A percentile compares a stretch with the other conserved stretches of the same genome.
phyloP scores from a whole-genome alignment of 768 basidiomycete genomes.

The Leccinum boreale region DNA sequence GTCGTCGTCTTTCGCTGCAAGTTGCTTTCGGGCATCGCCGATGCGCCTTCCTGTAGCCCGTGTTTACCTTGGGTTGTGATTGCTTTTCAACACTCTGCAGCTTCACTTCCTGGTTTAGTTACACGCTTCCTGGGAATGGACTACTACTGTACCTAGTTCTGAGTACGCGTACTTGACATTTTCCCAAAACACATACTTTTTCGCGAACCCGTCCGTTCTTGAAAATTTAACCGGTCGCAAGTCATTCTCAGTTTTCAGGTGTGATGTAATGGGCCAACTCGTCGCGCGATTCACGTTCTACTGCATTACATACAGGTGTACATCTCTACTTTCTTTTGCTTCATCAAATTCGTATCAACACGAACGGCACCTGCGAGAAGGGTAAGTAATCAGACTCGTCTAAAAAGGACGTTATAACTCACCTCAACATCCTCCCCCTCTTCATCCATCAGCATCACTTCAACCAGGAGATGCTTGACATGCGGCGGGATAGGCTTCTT shows the following conservation, averaged over 20 bases:
- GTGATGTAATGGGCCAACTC: not conserved
- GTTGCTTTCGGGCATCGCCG: slow-evolving; percentile 14
- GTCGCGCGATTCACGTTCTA: not conserved
- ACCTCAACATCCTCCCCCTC: slow-evolving; percentile 96
- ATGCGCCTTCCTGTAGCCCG: slow-evolving; percentile 2
- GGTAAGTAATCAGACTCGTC: not conserved
- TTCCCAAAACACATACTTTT: slow-evolving; percentile 1
- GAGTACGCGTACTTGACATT: slow-evolving; percentile 15
- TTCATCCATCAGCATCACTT: slow-evolving; percentile 92
- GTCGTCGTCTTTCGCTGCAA: slow-evolving; percentile 8
- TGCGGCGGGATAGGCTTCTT: slow-evolving; percentile 90
- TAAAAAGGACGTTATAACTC: slow-evolving; percentile 7
- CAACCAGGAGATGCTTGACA: slow-evolving; percentile 81
- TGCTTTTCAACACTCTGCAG: slow-evolving; percentile 23
- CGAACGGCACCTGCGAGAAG: slow-evolving; percentile 67
- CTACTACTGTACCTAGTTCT: slow-evolving; percentile 16
- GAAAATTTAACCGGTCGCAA: too few species aligned
- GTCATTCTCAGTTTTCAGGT: not conserved
- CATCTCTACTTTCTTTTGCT: not conserved
- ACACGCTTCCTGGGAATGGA: slow-evolving; percentile 19
- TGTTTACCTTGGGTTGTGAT: slow-evolving; percentile 12
- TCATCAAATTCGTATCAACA: slow-evolving; percentile 63
- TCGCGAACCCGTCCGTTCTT: not conserved
- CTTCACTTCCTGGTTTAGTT: slow-evolving; percentile 43
- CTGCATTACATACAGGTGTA: slow-evolving; percentile 8